A percentile compares a stretch with the other conserved stretches of the same genome.
phyloP scores from a whole-genome alignment of 2,329 filamentous ascomycete species.

The Thelonectria discophora region DNA sequence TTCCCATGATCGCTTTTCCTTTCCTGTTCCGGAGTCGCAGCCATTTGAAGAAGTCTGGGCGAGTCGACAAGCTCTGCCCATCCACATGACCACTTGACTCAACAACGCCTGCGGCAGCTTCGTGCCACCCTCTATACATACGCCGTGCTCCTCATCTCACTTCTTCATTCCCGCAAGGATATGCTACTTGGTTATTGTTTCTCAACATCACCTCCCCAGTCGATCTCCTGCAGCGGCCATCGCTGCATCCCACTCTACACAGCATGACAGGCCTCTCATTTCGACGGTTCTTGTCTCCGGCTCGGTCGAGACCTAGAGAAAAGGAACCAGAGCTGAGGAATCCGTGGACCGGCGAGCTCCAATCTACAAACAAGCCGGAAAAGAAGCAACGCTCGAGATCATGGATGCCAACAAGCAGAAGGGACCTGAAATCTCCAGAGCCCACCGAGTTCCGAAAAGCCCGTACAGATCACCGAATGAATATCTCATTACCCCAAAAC shows the following conservation, averaged over 20 bases:
- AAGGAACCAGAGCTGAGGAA: slow-evolving; percentile 27
- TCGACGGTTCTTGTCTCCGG: slow-evolving; percentile 37
- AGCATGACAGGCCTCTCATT: slow-evolving; percentile 39
- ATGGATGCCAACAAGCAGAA: slow-evolving; percentile 37
- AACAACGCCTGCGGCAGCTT: slow-evolving; percentile 28
- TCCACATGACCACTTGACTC: neutral
- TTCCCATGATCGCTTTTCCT: slow-evolving; percentile 19
- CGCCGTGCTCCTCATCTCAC: slow-evolving; percentile 12
- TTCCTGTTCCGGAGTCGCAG: slow-evolving; percentile 30
- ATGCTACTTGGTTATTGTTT: slow-evolving; percentile 32
- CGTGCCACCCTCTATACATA: slow-evolving; percentile 1
- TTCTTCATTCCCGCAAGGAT: slow-evolving; percentile 11
- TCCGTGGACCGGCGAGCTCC: slow-evolving; percentile 33
- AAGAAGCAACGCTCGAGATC: slow-evolving; percentile 33
- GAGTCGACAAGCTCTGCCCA: slow-evolving; percentile 30
- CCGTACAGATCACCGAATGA: slow-evolving; percentile 51
- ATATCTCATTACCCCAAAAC: slow-evolving; percentile 50
- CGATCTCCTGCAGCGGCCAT: slow-evolving; percentile 19
- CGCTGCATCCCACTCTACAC: slow-evolving; percentile 21
- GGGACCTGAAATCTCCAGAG: slow-evolving; percentile 19
- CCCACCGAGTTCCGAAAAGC: slow-evolving; percentile 48
- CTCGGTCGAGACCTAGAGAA: slow-evolving; percentile 24
- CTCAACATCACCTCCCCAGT: slow-evolving; percentile 18
- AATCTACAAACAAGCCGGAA: slow-evolving; percentile 29
- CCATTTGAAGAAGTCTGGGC: slow-evolving; percentile 26